Evolutionary conservation across 2,329 filamentous ascomycete genomes (phyloP), one percentile per base, ranked within the genome.

Genomic region (Hypoxylon sp.): DNA sequence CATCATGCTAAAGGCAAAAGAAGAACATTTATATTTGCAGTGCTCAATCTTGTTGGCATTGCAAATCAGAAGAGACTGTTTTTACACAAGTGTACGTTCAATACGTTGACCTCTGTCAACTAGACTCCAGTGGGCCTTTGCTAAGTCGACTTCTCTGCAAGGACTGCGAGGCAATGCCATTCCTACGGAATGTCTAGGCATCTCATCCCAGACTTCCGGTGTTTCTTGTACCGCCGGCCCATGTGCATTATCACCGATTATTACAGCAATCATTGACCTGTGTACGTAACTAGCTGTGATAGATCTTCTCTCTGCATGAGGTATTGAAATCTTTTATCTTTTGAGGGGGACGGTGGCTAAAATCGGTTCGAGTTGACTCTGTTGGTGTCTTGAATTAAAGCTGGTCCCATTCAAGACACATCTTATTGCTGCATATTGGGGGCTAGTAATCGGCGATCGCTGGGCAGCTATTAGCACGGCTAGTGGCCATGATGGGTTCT

Each of bases 391-490:
- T 39, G 32, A 50, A 44, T 48, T 50, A 19, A 19, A 29, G 31
- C 27, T 57, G 46, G n/a, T n/a, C 62, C 47, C 10, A 51, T 61
- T 65, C 58, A 17, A 61, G 54, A 65, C 59, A 68, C 46, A 55
- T 59, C 44, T 65, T n/a, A 42, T 50, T 53, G 48, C 53, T 70
- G 62, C 65, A 68, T 62, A 57, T 53, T 62, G 42, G 62, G 47
- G 39, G 61, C 61, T 70, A 68, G 65, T 70, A 70, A 70, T 70
- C 68, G 65, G 65, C 68, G 68, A 65, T 60, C 57, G 58, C 55
- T 44, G 52, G 58, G 58, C 17, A 10, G 31, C 59, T 60, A 68
- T 54, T 57, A 63, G 37, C 35, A 51, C 48, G 8, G 53, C 37
- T 47, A 54, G 21, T 60, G 42, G 57, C 54, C 42, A 52, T 37